Evolutionary conservation across 495 filamentous ascomycete genomes (phyloP).

Genomic region (Viridothelium virens): DNA sequence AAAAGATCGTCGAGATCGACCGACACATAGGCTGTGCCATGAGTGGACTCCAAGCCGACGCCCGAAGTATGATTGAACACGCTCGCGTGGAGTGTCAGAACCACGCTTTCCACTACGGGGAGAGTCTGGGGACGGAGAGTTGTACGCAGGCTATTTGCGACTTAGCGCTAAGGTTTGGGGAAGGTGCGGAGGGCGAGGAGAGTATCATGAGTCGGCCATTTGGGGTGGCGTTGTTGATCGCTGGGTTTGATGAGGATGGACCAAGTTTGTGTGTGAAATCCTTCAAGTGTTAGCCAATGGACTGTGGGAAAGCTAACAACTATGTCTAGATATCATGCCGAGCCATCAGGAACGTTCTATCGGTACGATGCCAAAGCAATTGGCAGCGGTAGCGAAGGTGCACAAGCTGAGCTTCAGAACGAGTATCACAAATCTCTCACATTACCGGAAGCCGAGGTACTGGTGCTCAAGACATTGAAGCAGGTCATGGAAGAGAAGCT

Average conservation of each 20-base stretch:
- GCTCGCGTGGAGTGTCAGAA: slow-evolving; percentile 95
- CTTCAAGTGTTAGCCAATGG: background rate
- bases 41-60: slow-evolving; percentile 94
- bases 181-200: slow-evolving; percentile 95
- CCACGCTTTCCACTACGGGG: slow-evolving; percentile 94
- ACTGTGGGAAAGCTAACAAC: background rate
- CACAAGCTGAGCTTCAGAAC: slow-evolving; percentile 94
- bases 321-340: slow-evolving; percentile 72
- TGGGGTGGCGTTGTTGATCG: slow-evolving; percentile 92
- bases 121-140: slow-evolving; percentile 87
- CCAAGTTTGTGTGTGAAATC: slow-evolving; percentile 63
- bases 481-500: slow-evolving; percentile 99
- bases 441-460: slow-evolving; percentile 81
- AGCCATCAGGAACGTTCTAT: slow-evolving; percentile 96
- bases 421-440: slow-evolving; percentile 98
- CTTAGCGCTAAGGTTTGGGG: slow-evolving; percentile 89
- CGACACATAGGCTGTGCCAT: slow-evolving; percentile 97
- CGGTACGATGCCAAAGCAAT: slow-evolving; percentile 99
- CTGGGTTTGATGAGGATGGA: slow-evolving; percentile 94
- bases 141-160: slow-evolving; percentile 99
- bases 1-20: slow-evolving; percentile 99
- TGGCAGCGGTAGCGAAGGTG: slow-evolving; percentile 90
- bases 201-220: slow-evolving; percentile 96
- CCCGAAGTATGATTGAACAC: slow-evolving; percentile 92
- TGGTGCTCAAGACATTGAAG: slow-evolving; percentile 96